Percentiles rank a stretch among this genome's conserved stretches.
phyloP scores from a whole-genome alignment of 75 land plant genomes.

The Picea sitchensis region DNA sequence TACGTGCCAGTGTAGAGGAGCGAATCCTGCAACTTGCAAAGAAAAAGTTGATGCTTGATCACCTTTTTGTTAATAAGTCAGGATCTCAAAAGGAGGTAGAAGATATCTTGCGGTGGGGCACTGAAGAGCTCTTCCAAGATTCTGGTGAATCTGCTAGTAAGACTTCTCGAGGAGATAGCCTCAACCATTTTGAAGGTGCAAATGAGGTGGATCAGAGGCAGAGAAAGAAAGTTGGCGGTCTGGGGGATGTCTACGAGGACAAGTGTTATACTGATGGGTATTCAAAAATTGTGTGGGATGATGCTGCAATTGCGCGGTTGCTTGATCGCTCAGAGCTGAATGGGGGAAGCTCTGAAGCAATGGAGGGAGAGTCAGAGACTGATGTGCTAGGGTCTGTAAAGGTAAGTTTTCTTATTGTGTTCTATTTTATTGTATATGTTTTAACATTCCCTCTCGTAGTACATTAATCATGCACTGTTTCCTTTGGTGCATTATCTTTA shows the following conservation, averaged over 20 bases:
- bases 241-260: conserved; percentile 85
- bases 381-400: conserved; percentile 90
- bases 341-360: conserved; percentile 34
- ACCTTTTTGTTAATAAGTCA: conserved; percentile 91
- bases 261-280: conserved; percentile 62
- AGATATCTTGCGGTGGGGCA: conserved; percentile 95
- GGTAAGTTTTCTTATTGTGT: conserved; percentile 35
- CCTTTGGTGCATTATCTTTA: neutral
- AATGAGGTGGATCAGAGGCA: conserved; percentile 40
- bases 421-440: neutral
- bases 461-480: neutral
- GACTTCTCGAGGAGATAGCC: conserved; percentile 23
- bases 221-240: conserved; percentile 57
- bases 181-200: conserved; percentile 20
- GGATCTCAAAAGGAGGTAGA: conserved; percentile 93
- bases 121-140: conserved; percentile 90
- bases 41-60: conserved; percentile 95
- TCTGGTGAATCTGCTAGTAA: conserved; percentile 26
- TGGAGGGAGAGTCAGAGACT: conserved; percentile 70
- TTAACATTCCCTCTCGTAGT: neutral
- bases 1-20: conserved; percentile 98
- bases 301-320: conserved; percentile 70
- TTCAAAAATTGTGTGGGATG: conserved; percentile 88
- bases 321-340: conserved; percentile 77
- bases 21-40: conserved; percentile 98